Base-by-base conservation (phyloP, 495 filamentous ascomycete species). In the Tirmania nivea region DNA sequence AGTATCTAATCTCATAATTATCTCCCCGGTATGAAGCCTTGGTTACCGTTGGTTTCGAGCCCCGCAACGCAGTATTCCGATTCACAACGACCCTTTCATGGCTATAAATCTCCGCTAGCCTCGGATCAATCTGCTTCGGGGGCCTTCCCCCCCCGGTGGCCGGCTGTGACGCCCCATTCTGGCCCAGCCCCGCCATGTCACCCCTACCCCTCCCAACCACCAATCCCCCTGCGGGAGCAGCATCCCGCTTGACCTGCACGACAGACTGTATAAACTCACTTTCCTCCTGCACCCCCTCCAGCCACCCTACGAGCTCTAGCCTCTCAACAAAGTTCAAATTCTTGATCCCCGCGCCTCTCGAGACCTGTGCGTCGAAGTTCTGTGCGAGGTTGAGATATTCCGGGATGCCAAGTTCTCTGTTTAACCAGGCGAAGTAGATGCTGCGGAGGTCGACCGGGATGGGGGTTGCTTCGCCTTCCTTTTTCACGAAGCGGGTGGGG, bases 391-490 rank as follows among this genome's bases (percentile, higher is more conserved):
- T 76, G 66, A 95, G 88, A 72, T 96, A 96, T 55, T 87, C 85
- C 9, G 81, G 79, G 62, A 93, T 86, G 37, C 80, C 75, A 55
- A 78, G 75, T 70, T 95, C 87, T 65, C 84, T 84, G 65, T 94
- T 89, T 64, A 81, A 73, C 83, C 84, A 99, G 51, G 86, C 84
- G 57, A 95, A 92, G 69, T 85, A 94, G 69, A 96, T 86, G 67
- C 80, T 84, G 66, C 90, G 86, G 39, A 99, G 75, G 65, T 94
- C 84, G 57, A 95, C 79, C 1, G 83, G 72, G 21, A 6, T 25
- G 21, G 48, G 48, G 39, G 12, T 45, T 31, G 25, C 25, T 8
- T 45, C 39, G 39, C 77, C 73, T 39, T 74, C 69, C 36, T 76
- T 75, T 14, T 80, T 80, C 50, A 80, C 71, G 72, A 96, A 95